phyloP scores from a whole-genome alignment of 2,329 filamentous ascomycete species.

The Parasarocladium wereldwijsianum region DNA sequence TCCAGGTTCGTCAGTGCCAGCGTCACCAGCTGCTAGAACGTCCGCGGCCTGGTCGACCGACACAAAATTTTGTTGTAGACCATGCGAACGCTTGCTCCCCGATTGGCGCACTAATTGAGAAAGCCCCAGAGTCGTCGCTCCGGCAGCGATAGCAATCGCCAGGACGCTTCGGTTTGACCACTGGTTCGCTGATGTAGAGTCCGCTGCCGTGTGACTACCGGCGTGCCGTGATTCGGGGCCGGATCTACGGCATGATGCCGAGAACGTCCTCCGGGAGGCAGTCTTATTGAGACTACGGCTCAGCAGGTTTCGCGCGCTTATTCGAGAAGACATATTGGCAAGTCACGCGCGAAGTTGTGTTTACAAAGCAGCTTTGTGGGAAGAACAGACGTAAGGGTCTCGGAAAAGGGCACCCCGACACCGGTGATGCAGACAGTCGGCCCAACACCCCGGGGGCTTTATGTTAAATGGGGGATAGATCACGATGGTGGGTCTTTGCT shows the following conservation, averaged over 20 bases:
- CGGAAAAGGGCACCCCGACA: slow-evolving; percentile 1
- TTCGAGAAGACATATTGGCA: no score
- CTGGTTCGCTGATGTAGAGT: not conserved
- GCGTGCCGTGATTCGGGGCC: not conserved
- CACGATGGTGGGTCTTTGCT: no score
- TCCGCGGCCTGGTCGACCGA: slow-evolving; percentile 8
- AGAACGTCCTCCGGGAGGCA: not conserved
- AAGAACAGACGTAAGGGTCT: not conserved
- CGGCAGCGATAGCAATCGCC: slow-evolving; percentile 3
- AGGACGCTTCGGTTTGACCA: slow-evolving; percentile 6
- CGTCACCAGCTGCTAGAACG: no score
- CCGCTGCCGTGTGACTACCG: not conserved
- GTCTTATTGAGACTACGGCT: not conserved
- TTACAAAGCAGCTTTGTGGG: not conserved
- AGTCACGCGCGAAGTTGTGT: no score
- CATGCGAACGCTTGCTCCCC: no score
- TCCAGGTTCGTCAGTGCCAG: no score
- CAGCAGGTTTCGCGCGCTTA: not conserved
- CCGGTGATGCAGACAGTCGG: no score
- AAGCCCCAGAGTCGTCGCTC: slow-evolving; percentile 1
- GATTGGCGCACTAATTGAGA: no score
- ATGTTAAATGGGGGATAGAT: no score
- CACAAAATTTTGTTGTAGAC: no score
- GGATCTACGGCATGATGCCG: slow-evolving; percentile 2
- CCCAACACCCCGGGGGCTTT: no score